A percentile compares a stretch with the other conserved stretches of the same genome.
Conservation (phyloP, 2,329 filamentous ascomycete genomes). For the Mycosphaerella sp. region DNA sequence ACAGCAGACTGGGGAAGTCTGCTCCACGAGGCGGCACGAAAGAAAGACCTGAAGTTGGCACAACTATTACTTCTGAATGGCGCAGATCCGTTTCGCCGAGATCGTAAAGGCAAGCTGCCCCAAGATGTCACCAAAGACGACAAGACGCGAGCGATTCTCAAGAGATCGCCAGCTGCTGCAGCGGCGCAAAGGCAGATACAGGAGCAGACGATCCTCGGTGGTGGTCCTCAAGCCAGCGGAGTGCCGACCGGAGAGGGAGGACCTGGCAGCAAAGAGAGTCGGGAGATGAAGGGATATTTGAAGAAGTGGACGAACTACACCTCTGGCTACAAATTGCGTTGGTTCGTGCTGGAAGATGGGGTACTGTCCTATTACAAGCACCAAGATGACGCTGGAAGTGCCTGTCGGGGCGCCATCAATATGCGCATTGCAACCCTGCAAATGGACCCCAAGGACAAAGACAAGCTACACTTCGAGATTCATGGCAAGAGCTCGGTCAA, state of each 20-base stretch:
- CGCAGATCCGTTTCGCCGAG: conserved; percentile 89
- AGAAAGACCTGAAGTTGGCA: conserved; percentile 78
- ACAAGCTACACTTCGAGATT: conserved; percentile 97
- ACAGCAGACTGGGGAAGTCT: conserved; percentile 81
- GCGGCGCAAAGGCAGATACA: conserved; percentile 93
- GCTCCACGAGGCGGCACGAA: conserved; percentile 85
- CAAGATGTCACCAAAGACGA: conserved; percentile 98
- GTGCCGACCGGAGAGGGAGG: conserved; percentile 41
- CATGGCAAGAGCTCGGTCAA: conserved; percentile 98
- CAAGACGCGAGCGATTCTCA: conserved; percentile 76
- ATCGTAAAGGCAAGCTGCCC: conserved; percentile 89
- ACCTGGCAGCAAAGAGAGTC: conserved; percentile 71
- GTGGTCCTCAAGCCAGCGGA: conserved; percentile 45
- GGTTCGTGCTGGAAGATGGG: conserved; percentile 97
- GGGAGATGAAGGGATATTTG: conserved; percentile 97
- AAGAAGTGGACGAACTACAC: conserved; percentile 99
- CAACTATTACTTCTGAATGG: conserved; percentile 88
- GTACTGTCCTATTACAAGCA: conserved; percentile 99
- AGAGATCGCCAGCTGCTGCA: conserved; percentile 88
- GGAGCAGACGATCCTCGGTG: conserved; percentile 90
- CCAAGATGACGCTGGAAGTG: conserved; percentile 92
- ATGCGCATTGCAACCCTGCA: conserved; percentile 93
- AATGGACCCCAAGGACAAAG: conserved; percentile 97
- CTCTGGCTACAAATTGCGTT: conserved; percentile 89
- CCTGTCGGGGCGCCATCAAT: conserved; percentile 95